These are phyloP conservation scores for Datura wrightii DNA, from an alignment of 257 asterid species.

Conservation along the genomic window DNA sequence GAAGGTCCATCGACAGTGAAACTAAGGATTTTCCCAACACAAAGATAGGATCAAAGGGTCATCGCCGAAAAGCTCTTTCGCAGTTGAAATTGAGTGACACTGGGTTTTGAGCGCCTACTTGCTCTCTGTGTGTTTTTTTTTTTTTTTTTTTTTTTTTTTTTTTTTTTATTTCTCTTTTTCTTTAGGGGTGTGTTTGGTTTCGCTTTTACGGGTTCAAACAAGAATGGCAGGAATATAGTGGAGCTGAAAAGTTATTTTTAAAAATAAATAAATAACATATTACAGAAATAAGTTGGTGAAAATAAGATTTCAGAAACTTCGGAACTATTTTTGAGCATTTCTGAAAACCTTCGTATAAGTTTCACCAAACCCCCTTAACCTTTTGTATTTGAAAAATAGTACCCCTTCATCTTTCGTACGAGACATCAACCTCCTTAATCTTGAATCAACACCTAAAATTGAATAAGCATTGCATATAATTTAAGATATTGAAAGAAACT, in stretches of 20 bases:
- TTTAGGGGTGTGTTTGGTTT: not conserved
- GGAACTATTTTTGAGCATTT: constrained; percentile 5
- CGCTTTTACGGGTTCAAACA: not conserved
- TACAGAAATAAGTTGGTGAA: not conserved
- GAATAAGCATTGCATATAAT: too few species aligned
- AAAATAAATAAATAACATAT: not conserved
- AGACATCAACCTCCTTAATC: too few species aligned
- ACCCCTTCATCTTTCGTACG: not conserved
- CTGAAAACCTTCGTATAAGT: not conserved
- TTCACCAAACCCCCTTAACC: not conserved
- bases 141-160: too few species aligned
- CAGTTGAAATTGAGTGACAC: constrained; percentile 13
- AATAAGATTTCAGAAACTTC: constrained; percentile 10
- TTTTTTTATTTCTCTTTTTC: not conserved
- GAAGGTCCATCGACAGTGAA: constrained; percentile 62
- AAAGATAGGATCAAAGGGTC: constrained; percentile 23
- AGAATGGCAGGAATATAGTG: not conserved
- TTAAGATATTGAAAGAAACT: too few species aligned
- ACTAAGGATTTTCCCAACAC: not conserved
- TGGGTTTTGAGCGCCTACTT: constrained; percentile 37
- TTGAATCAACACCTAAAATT: too few species aligned
- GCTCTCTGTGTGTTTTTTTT: too few species aligned
- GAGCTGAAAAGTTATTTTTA: not conserved
- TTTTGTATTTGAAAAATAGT: not conserved
- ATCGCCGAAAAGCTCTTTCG: not conserved